Evolutionary conservation across 306 rosid genomes (phyloP).

Genomic region (Malus asiatica): DNA sequence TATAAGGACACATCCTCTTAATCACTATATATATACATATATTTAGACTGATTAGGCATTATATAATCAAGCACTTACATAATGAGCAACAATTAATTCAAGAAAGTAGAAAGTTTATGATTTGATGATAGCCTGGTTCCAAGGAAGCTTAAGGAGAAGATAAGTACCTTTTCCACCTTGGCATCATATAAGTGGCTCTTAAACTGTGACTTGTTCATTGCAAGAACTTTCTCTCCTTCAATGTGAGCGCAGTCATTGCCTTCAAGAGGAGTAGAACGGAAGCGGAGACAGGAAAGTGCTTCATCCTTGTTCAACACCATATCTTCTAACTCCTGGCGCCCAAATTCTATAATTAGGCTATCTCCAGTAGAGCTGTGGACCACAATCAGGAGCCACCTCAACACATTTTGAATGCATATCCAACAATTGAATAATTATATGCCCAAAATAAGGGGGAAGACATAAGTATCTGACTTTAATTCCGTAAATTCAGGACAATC

Average conservation of each 20-base stretch:
- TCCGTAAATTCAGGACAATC: neutral
- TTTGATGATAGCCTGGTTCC: neutral
- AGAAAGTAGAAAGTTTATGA: too few relatives aligned
- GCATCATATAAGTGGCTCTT: conserved; percentile 11
- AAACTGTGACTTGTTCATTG: conserved; percentile 1
- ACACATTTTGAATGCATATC: neutral
- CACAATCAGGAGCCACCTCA: conserved; percentile 2
- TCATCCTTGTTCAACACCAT: conserved; percentile 16
- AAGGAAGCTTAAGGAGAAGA: neutral
- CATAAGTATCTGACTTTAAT: neutral
- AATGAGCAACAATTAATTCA: neutral
- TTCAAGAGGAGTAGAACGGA: conserved; percentile 11
- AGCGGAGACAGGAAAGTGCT: neutral
- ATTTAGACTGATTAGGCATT: neutral
- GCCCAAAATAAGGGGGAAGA: neutral
- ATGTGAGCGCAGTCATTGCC: conserved; percentile 14
- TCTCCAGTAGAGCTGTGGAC: conserved; percentile 13
- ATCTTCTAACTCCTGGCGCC: conserved; percentile 15
- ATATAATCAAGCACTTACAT: neutral
- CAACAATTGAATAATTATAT: neutral
- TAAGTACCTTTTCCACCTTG: conserved; percentile 16
- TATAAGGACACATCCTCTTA: neutral
- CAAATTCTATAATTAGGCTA: conserved; percentile 5
- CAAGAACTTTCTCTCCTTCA: conserved; percentile 20
- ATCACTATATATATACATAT: neutral